phyloP scores from a whole-genome alignment of 495 filamentous ascomycete genomes.

The Aspergillus wentii region DNA sequence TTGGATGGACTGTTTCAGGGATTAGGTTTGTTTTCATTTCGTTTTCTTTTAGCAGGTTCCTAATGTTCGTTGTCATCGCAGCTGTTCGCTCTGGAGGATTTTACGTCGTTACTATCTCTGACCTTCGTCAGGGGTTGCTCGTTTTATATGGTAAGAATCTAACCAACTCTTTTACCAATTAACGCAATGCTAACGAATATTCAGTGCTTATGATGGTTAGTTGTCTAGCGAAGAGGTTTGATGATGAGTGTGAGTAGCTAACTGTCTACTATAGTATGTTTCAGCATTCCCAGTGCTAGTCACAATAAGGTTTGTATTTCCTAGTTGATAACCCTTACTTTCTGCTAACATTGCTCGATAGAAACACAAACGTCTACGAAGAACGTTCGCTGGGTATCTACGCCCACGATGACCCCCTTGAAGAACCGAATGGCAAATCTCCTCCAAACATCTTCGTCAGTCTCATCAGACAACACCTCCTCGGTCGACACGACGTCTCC shows the following conservation, averaged over 20 bases:
- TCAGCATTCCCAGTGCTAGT: conserved; percentile 54
- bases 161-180: background rate
- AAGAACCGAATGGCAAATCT: conserved; percentile 10
- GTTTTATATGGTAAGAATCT: conserved; percentile 55
- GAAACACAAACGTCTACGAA: conserved; percentile 73
- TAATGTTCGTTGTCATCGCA: conserved; percentile 10
- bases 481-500: conserved; percentile 22
- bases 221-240: background rate
- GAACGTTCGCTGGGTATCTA: conserved; percentile 68
- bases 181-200: conserved; percentile 5
- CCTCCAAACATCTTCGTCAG: conserved; percentile 18
- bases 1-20: conserved; percentile 84
- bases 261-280: conserved; percentile 48
- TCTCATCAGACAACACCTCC: conserved; percentile 18
- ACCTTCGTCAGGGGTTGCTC: conserved; percentile 66
- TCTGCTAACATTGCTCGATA: conserved; percentile 24
- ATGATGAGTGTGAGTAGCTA: no score
- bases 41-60: background rate
- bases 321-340: background rate
- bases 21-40: conserved; percentile 28
- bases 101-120: conserved; percentile 70
- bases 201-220: conserved; percentile 75
- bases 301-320: conserved; percentile 43
- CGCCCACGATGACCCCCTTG: conserved; percentile 29
- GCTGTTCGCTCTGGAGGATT: conserved; percentile 82